These are phyloP conservation scores for Cladosporium colombiae DNA, from an alignment of 2,329 filamentous ascomycete genomes.

Conservation along the genomic window DNA sequence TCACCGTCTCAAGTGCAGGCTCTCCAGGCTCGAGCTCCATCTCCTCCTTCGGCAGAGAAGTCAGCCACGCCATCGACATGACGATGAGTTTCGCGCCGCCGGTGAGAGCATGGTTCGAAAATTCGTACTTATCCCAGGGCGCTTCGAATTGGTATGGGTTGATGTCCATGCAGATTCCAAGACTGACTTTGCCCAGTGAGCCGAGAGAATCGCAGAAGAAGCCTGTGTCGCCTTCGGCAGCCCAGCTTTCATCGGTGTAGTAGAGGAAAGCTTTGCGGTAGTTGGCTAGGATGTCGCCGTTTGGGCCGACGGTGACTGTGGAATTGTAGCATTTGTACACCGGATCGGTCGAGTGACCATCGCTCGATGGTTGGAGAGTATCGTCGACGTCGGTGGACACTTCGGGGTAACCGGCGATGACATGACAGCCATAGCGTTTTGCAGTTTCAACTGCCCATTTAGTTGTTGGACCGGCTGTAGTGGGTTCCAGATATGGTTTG, in stretches of 20 bases:
- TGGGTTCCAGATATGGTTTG: slow-evolving; percentile 66
- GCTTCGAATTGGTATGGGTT: slow-evolving; percentile 64
- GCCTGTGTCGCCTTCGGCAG: slow-evolving; percentile 35
- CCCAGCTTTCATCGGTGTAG: slow-evolving; percentile 68
- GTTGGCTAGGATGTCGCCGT: slow-evolving; percentile 57
- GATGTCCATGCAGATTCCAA: slow-evolving; percentile 60
- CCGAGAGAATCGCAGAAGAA: slow-evolving; percentile 44
- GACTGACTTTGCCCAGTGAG: slow-evolving; percentile 39
- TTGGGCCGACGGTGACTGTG: slow-evolving; percentile 57
- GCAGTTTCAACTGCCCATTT: slow-evolving; percentile 71
- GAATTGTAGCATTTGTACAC: slow-evolving; percentile 55
- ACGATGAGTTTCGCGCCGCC: slow-evolving; percentile 63
- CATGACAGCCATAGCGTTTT: slow-evolving; percentile 64
- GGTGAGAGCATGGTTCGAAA: slow-evolving; percentile 58
- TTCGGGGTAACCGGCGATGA: slow-evolving; percentile 75
- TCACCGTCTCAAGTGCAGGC: slow-evolving; percentile 71
- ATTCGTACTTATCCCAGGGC: slow-evolving; percentile 61
- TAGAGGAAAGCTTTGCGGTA: slow-evolving; percentile 67
- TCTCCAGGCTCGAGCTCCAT: slow-evolving; percentile 48
- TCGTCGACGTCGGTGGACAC: slow-evolving; percentile 32
- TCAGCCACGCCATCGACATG: slow-evolving; percentile 78
- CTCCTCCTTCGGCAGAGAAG: slow-evolving; percentile 54
- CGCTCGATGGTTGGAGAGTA: slow-evolving; percentile 19
- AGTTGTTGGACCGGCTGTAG: slow-evolving; percentile 65
- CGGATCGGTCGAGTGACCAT: not conserved